Percentiles rank a stretch among this genome's conserved stretches.
Evolutionary conservation across 257 asterid genomes (phyloP).

Genomic region (Scutellaria minor): DNA sequence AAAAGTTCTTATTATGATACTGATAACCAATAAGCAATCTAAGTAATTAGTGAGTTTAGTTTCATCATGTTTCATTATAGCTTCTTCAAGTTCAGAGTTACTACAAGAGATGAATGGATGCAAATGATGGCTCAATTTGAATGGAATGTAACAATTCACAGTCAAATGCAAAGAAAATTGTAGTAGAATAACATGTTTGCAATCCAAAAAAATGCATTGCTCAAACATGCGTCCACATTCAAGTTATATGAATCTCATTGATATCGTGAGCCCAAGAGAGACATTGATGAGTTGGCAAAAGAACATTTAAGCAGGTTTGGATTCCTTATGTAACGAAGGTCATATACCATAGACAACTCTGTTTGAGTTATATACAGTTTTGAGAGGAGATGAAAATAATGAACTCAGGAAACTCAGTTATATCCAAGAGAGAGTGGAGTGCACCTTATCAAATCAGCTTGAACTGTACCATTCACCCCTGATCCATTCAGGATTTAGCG

Average conservation of each 20-base stretch:
- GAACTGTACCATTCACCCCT: not conserved
- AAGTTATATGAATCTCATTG: too few species aligned
- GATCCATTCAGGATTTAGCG: not conserved
- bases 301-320: not conserved
- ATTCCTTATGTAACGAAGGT: not conserved
- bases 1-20: not conserved
- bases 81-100: slow-evolving; percentile 5
- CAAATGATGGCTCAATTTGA: too few species aligned
- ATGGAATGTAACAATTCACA: too few species aligned
- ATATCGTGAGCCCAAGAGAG: not conserved
- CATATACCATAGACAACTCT: not conserved
- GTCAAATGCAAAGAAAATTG: too few species aligned
- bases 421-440: not conserved
- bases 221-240: too few species aligned
- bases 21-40: not conserved
- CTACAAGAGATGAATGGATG: not conserved
- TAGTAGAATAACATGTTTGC: not conserved
- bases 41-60: not conserved
- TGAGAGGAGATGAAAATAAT: too few species aligned
- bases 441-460: slow-evolving; percentile 11
- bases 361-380: too few species aligned
- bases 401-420: too few species aligned
- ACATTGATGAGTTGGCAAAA: not conserved
- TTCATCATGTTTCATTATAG: not conserved
- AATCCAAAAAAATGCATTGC: not conserved